Base-by-base conservation (phyloP, 768 basidiomycete species). In the Lepiota brunneoincarnata region DNA sequence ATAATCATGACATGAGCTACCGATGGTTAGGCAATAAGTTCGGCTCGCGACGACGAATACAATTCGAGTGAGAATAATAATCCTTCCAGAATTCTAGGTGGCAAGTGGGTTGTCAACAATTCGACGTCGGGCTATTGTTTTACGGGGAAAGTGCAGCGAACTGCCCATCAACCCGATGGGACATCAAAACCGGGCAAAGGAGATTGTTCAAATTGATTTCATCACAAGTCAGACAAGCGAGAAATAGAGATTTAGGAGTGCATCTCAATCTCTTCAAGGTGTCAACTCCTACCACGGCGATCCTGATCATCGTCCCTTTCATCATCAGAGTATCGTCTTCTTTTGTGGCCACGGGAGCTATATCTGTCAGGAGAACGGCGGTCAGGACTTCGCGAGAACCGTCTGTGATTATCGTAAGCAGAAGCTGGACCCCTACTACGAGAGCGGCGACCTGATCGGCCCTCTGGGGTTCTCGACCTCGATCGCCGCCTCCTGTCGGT, bases 401-500 rank as follows among this genome's bases (percentile, higher is more conserved):
- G 64, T 24, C 50, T 61, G 14, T 37, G 43, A 12, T 2, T 12
- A 35, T 46, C 35, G 36, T 31, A 20, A 53, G 46, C 44, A 39
- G 65, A 66, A 20, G 71, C 64, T 15, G 56, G 56, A 47, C 62
- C 62, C 43, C 61, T 59, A 15, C 59, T 55, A 46, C 47, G 54
- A 17, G 61, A 58, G 48, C 58, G 63, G 9, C 47, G 57, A 31
- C 53, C 39, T 46, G 51, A 45, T 46, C 48, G 48, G 31, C 28
- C 49, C n/a, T 38, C 41, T 24, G 46, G 55, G 9, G 47, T 49
- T 20, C 41, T 45, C 36, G 55, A 53, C 39, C 52, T 28, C 4
- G 39, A 18, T n/a, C n/a, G n/a, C 36, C 44, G 39, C 3, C 28
- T 21, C 34, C 63, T 58, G 23, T 52, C 67, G 10, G 55, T 56